Evolutionary conservation across 805 yeast genomes (phyloP).

Genomic region (Candida nemodendra): DNA sequence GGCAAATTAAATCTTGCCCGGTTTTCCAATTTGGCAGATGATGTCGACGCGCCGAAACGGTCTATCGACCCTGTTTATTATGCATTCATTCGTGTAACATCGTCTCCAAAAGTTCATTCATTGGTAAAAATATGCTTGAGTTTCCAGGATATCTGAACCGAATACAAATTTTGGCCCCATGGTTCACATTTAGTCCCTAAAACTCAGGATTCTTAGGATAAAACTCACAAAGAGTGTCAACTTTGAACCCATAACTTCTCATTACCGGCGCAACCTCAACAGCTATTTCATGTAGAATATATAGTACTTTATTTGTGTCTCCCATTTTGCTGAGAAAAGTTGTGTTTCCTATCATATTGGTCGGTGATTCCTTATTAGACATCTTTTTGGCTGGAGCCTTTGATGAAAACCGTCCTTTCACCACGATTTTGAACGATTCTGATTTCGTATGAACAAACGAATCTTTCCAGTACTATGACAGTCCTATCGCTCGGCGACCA

Average conservation of each 20-base stretch:
- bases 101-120: constrained; percentile 71
- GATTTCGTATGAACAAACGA: no score
- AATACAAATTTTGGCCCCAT: constrained; percentile 69
- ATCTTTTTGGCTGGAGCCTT: constrained; percentile 7
- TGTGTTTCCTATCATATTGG: constrained; percentile 29
- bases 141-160: constrained; percentile 63
- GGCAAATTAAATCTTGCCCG: no score
- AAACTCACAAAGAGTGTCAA: constrained; percentile 73
- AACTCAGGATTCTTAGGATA: constrained; percentile 65
- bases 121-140: constrained; percentile 53
- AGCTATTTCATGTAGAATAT: constrained; percentile 67
- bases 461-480: no score
- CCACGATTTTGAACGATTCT: constrained; percentile 25
- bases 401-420: constrained; percentile 21
- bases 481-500: no score
- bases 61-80: constrained; percentile 70
- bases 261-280: constrained; percentile 74
- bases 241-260: constrained; percentile 62
- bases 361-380: constrained; percentile 32
- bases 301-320: constrained; percentile 49
- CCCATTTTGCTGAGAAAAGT: constrained; percentile 49
- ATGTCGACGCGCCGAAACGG: no score
- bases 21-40: no score
- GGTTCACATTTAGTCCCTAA: constrained; percentile 80
- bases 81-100: constrained; percentile 88